These are phyloP conservation scores for Trebouxiophyceae sp. DNA, from an alignment of 163 green algal genomes.

Conservation along the genomic window DNA sequence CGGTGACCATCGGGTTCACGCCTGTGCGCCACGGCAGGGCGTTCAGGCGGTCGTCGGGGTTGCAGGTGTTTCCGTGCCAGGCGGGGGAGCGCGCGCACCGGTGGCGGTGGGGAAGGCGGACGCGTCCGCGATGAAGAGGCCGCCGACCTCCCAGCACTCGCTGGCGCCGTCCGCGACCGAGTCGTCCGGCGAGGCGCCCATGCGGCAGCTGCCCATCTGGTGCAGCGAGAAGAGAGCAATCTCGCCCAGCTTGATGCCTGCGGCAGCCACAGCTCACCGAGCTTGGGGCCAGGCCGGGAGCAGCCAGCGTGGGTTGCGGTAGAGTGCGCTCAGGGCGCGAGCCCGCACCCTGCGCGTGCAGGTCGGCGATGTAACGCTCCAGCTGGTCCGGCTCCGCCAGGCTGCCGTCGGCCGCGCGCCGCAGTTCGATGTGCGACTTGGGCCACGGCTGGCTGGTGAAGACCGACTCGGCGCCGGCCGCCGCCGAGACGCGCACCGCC, in stretches of 20 bases:
- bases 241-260: slow-evolving; percentile 6
- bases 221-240: slow-evolving; percentile 41
- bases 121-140: slow-evolving; percentile 56
- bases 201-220: slow-evolving; percentile 63
- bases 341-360: slow-evolving; percentile 1
- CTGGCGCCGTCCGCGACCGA: slow-evolving; percentile 47
- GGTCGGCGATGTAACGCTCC: neutral
- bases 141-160: slow-evolving; percentile 55
- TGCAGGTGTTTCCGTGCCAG: neutral
- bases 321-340: too few species aligned
- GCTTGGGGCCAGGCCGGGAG: too few species aligned
- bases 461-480: slow-evolving; percentile 44
- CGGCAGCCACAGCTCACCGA: too few species aligned
- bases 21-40: slow-evolving; percentile 16
- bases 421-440: neutral
- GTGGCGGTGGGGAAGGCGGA: slow-evolving; percentile 53
- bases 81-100: slow-evolving; percentile 10
- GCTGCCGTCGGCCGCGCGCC: too few species aligned
- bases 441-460: slow-evolving; percentile 29
- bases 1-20: slow-evolving; percentile 73
- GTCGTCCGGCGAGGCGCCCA: slow-evolving; percentile 36
- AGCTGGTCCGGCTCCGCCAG: too few species aligned
- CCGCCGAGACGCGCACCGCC: slow-evolving; percentile 31
- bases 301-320: too few species aligned
- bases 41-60: neutral